Base-by-base conservation (phyloP, 106 monocot species). In the Gastrodia elata region DNA sequence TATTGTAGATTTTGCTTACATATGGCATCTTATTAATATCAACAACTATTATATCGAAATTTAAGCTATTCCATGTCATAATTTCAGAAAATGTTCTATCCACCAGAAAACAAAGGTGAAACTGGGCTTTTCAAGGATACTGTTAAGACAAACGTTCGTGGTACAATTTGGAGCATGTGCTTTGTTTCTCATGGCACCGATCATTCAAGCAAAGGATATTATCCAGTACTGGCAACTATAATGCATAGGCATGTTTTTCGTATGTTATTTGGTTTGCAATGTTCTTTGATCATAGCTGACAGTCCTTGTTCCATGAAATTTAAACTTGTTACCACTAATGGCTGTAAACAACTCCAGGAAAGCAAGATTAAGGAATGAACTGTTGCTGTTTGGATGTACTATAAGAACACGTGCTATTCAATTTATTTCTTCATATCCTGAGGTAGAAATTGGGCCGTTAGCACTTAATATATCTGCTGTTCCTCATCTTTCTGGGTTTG, bases 111-210 rank as follows among this genome's bases (percentile, higher is more conserved):
- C 72, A 80, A 87, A 70, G 84, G 42, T 46, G 81, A 83, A 61
- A 68, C 48, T 28, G 46, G n/a, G 52, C 40, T 18, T 68, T 22
- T 49, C 13, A 83, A 58, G 58, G 70, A 68, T 77, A 35, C 76
- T 59, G 25, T 41, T 61, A 72, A 56, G 72, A 24, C 52, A 25
- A 59, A 64, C 78, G 24, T 80, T 15, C 79, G 73, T 70, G 98
- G 98, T 43, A 93, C 91, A 80, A 91, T 98, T 82, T 98, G 98
- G 98, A 93, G 93, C 79, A 93, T 93, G 84, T 83, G 93, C 80
- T 98, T 98, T 70, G 77, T 98, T 86, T 83, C 90, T 61, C 80
- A 79, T 72, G 80, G 68, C 49, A 64, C 36, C 24, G 64, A 79
- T 76, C 64, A 69, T 77, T 11, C 70, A 15, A 78, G 27, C 39